These are phyloP conservation scores for Globisporangium perplexum DNA, from an alignment of 352 stramenopile species.

Conservation along the genomic window DNA sequence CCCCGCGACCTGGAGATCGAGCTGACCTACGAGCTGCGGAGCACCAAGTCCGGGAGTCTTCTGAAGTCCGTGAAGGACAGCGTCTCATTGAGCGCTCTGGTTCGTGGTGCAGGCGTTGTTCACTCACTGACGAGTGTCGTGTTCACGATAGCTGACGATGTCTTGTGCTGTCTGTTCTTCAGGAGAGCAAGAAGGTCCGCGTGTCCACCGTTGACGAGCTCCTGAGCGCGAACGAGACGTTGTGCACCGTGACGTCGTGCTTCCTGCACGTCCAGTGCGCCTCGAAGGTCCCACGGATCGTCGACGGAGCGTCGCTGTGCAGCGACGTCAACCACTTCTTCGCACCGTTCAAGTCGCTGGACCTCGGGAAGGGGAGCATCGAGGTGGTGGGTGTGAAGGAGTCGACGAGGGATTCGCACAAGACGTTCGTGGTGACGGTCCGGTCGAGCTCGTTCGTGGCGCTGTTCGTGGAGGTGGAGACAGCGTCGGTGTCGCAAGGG, in stretches of 20 bases:
- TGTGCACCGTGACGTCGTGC: constrained; percentile 41
- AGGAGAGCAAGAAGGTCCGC: constrained; percentile 35
- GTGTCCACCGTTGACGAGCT: constrained; percentile 24
- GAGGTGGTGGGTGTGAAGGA: constrained; percentile 10
- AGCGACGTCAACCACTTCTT: constrained; percentile 65
- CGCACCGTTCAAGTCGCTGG: constrained; percentile 56
- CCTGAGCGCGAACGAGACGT: constrained; percentile 24
- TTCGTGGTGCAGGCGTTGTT: constrained; percentile 14
- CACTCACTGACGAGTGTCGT: neutral
- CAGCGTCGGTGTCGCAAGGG: constrained; percentile 25
- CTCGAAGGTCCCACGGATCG: constrained; percentile 5
- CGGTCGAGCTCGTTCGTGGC: constrained; percentile 44
- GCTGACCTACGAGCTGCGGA: constrained; percentile 40
- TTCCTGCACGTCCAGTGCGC: constrained; percentile 44
- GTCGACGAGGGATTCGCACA: neutral
- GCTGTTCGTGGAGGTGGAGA: constrained; percentile 75
- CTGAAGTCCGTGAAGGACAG: constrained; percentile 31
- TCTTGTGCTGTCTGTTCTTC: neutral
- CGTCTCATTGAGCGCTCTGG: constrained; percentile 25
- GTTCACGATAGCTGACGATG: constrained; percentile 3
- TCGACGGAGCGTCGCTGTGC: constrained; percentile 13
- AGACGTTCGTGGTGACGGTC: constrained; percentile 40
- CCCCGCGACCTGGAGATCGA: constrained; percentile 24
- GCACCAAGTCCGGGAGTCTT: constrained; percentile 29
- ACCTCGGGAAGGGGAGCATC: constrained; percentile 30